A percentile compares a stretch with the other conserved stretches of the same genome.
Evolutionary conservation across 352 stramenopile genomes (phyloP).

Genomic region (Pythium dissotocum): DNA sequence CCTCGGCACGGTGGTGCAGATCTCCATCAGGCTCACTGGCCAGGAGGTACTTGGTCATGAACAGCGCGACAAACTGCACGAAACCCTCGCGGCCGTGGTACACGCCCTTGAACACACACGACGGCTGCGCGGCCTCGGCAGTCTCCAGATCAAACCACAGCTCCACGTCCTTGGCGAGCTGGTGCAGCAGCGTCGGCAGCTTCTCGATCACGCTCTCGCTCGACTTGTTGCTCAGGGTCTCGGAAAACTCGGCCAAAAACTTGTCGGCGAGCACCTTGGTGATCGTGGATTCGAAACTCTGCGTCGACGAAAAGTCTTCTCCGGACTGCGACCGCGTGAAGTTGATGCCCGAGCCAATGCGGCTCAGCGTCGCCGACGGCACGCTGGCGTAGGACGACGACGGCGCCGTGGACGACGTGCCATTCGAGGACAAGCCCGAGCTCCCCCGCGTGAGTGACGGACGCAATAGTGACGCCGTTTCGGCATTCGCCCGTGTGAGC

Average conservation of each 20-base stretch:
- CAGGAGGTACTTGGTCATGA: conserved; percentile 79
- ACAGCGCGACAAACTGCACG: conserved; percentile 82
- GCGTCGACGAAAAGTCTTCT: neutral
- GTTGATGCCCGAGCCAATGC: conserved; percentile 19
- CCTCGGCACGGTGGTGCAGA: conserved; percentile 52
- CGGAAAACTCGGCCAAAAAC: conserved; percentile 65
- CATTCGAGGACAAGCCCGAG: neutral
- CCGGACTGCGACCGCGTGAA: conserved; percentile 15
- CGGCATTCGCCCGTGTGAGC: conserved; percentile 50
- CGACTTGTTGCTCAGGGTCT: conserved; percentile 44
- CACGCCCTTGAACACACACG: conserved; percentile 86
- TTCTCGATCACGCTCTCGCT: conserved; percentile 50
- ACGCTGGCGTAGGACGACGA: neutral
- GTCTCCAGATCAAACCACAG: conserved; percentile 85
- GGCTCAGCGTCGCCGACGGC: conserved; percentile 43
- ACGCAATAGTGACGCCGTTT: conserved; percentile 40
- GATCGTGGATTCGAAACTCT: conserved; percentile 49
- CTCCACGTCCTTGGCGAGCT: conserved; percentile 86
- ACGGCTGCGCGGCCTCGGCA: conserved; percentile 65
- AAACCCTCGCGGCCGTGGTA: conserved; percentile 87
- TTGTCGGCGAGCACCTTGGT: conserved; percentile 71
- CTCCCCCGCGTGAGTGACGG: conserved; percentile 7
- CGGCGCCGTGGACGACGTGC: neutral
- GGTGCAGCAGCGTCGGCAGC: conserved; percentile 68
- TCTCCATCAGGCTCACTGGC: conserved; percentile 52